Evolutionary conservation across 1,139 yeast species (phyloP), one percentile per base, ranked within the genome.

Genomic region (Keqinozyma sinolaborantium): DNA sequence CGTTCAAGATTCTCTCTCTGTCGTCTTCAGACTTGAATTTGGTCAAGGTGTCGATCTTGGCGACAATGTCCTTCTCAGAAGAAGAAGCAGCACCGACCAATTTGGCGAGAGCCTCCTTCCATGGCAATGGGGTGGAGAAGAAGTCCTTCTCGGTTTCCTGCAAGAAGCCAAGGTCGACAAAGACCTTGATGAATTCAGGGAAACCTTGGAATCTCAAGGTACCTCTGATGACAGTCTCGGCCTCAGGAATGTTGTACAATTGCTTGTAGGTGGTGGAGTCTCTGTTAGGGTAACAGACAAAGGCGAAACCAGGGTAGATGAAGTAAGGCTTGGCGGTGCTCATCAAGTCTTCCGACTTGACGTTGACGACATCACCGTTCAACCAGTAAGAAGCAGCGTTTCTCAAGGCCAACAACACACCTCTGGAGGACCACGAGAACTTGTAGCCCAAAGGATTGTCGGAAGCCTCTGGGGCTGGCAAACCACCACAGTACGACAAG

Each of bases 351-450:
- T 86, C 95, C 33, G 95, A 87, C 39, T 77, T 72, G 51, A 92
- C 82, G 31, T 80, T 77, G 40, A 75, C 95, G 48, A 87, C 64
- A 57, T 86, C 60, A 51, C 97, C 97, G 53, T 87, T 81, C 64
- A 82, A 70, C 79, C 83, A 90, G 72, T 79, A 90, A 53, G 77
- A 80, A 45, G 98, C 98, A 40, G 84, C 72, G 73, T 92, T 92
- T 74, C 95, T 83, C 58, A 92, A 77, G 16, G 98, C 98, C 53
- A 92, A 77, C 55, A 92, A 71, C 28, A 92, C 97, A 65, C 98
- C 98, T 65, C 98, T 82, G 29, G 97, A 88, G 28, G 97, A 87
- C 98, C 98, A 92, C 28, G 97, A 90, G 69, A 92, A 92, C 73
- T 92, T 92, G 79, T 92, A 92, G 47, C 98, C 98, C 60, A 92